Evolutionary conservation across 2,329 filamentous ascomycete genomes (phyloP).

Genomic region (Verticillium longisporum): DNA sequence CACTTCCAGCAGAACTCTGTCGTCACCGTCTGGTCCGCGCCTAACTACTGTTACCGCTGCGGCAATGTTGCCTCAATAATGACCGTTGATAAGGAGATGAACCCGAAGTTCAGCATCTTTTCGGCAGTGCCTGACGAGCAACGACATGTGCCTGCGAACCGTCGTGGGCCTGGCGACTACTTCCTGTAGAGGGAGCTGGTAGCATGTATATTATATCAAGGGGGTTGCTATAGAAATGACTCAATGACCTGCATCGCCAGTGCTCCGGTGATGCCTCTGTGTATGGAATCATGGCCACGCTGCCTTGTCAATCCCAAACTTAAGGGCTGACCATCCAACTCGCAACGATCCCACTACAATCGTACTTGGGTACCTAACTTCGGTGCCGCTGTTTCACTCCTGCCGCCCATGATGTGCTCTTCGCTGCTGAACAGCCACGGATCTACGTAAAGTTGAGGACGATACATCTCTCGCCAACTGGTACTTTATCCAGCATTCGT

Average conservation of each 20-base stretch:
- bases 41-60: slow-evolving; percentile 92
- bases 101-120: slow-evolving; percentile 90
- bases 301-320: too few species aligned
- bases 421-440: too few species aligned
- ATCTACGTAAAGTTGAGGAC: too few species aligned
- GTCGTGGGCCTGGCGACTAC: slow-evolving; percentile 62
- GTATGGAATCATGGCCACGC: too few species aligned
- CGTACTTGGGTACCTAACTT: too few species aligned
- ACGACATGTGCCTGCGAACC: slow-evolving; percentile 68
- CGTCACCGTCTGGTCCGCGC: slow-evolving; percentile 96
- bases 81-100: slow-evolving; percentile 77
- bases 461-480: too few species aligned
- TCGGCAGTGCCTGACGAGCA: slow-evolving; percentile 81
- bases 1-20: slow-evolving; percentile 94
- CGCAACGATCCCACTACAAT: too few species aligned
- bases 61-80: slow-evolving; percentile 97
- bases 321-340: too few species aligned
- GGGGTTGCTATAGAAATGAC: background rate
- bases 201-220: background rate
- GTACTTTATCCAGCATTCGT: too few species aligned
- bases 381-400: too few species aligned
- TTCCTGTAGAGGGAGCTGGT: slow-evolving; percentile 45
- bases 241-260: background rate
- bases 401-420: too few species aligned
- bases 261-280: too few species aligned